phyloP scores from a whole-genome alignment of 2,329 filamentous ascomycete genomes.

The Chaetomiaceae sp. region DNA sequence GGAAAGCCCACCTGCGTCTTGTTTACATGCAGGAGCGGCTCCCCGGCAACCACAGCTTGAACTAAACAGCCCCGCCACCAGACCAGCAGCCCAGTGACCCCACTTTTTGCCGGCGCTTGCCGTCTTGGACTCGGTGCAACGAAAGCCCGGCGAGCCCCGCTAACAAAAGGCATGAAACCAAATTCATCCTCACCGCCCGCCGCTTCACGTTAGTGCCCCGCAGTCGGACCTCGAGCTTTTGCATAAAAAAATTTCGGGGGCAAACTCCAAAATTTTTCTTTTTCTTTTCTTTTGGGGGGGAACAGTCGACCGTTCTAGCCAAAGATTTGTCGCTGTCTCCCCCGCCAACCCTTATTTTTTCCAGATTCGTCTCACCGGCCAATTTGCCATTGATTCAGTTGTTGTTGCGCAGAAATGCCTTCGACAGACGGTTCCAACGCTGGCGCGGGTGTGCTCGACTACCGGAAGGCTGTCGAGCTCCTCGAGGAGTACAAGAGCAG shows the following conservation, averaged over 20 bases:
- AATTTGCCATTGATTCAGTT: constrained; percentile 12
- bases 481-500: constrained; percentile 73
- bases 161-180: too few species aligned
- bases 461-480: constrained; percentile 66
- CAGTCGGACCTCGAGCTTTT: constrained; percentile 11
- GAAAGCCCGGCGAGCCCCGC: too few species aligned
- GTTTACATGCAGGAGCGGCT: constrained; percentile 23
- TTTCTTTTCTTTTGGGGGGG: constrained; percentile 27
- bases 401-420: constrained; percentile 54
- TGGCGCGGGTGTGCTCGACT: constrained; percentile 59
- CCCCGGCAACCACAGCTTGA: constrained; percentile 22
- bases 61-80: neutral
- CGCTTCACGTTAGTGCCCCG: constrained; percentile 14
- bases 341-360: constrained; percentile 14
- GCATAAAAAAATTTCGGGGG: constrained; percentile 24
- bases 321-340: constrained; percentile 24
- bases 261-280: constrained; percentile 19
- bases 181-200: constrained; percentile 19
- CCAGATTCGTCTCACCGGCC: constrained; percentile 2
- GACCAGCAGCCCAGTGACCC: neutral
- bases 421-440: constrained; percentile 60
- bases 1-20: constrained; percentile 6
- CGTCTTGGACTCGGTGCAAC: constrained; percentile 9
- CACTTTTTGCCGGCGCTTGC: neutral
- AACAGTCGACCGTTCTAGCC: constrained; percentile 24